Evolutionary conservation across 176 grass and related monocot species (phyloP), one percentile per base, ranked within the genome.

Genomic region (Phoenix roebelenii): DNA sequence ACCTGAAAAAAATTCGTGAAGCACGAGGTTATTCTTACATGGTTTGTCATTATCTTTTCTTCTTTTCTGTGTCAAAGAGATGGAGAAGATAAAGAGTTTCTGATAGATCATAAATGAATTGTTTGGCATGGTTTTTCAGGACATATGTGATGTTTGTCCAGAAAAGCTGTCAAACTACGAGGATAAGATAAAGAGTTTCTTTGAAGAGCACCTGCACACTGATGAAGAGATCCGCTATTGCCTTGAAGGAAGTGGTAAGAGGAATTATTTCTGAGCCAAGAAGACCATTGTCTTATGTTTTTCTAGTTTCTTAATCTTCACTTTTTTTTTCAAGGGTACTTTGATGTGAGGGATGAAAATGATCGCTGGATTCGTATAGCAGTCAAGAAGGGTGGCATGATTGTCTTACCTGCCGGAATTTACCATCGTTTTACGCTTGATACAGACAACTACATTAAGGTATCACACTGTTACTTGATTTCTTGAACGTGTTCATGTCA

Each of bases 181-280:
- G 65, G 75, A 17, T 48, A 87, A 90, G 77, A 4, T 96, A 50
- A 96, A 96, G 65, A 66, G 72, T 67, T 88, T 96, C 78, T 96
- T 96, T 44, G 83, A 87, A 79, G 91, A 96, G 70, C 91, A 96
- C 69, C 65, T 88, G 39, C 86, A 88, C 79, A 90, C 83, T 63
- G 91, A 96, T 49, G 91, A 96, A 82, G 91, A 96, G 75, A 96
- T 96, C 64, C 86, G 86, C 20, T 96, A 96, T 72, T 85, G 77
- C 59, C 80, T 96, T 44, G 83, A 96, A 69, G 91, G 91, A 7
- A 90, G 91, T 50, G 86, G 91, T 95, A 79, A 20, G 86, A 55
- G 10, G 10, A 44, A 44, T 44, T 44, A 44, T 9, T 44, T 7
- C 10, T 12, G 35, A 44, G 35, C 10, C 12, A 44, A 44, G 35